Base-by-base conservation (phyloP, 2,329 filamentous ascomycete genomes). In the Lasiodiplodia sp. region DNA sequence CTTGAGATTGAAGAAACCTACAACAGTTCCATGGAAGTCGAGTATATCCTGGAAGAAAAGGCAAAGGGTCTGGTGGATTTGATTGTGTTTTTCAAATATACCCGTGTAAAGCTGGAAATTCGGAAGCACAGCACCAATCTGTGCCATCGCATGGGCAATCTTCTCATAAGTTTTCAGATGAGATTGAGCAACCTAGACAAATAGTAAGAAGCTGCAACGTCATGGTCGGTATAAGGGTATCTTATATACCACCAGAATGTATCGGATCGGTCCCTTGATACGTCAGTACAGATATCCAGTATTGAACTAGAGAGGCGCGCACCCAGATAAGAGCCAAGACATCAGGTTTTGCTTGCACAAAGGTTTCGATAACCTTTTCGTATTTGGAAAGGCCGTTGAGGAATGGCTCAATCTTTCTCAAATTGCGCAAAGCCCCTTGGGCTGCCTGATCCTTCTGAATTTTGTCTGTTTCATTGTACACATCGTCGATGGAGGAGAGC, bases 41-140 rank as follows among this genome's bases (percentile, higher is more conserved):
- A 81, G 74, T 16, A 81, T 75, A 68, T 81, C 79, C 60, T 71
- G 71, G 71, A 74, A 81, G 55, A 81, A 79, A 5, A 81, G 71
- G 18, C 68, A 71, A 34, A 79, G 67, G 31, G 77, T 69, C 37
- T 76, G 71, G 28, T 73, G 72, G 16, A 78, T 69, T 6, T 69
- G 66, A 0, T 68, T 66, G 63, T 76, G 77, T 2, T 72, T 23
- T 10, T 68, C 63, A 52, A 78, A 77, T 10, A 76, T 23, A 5
- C 69, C 47, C 2, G 58, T 38, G 23, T 71, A 56, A 25, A 71
- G 38, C 51, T 68, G 37, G 58, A 78, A 77, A 28, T 76, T 70
- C 4, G 78, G 78, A 10, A 80, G 68, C 7, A 57, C 21, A 10
- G 71, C 58, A 3, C 75, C 75, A 25, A 78, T 73, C 0, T 74